Evolutionary conservation across 768 basidiomycete species (phyloP), one percentile per base, ranked within the genome.

Genomic region (Megacollybia marginata): DNA sequence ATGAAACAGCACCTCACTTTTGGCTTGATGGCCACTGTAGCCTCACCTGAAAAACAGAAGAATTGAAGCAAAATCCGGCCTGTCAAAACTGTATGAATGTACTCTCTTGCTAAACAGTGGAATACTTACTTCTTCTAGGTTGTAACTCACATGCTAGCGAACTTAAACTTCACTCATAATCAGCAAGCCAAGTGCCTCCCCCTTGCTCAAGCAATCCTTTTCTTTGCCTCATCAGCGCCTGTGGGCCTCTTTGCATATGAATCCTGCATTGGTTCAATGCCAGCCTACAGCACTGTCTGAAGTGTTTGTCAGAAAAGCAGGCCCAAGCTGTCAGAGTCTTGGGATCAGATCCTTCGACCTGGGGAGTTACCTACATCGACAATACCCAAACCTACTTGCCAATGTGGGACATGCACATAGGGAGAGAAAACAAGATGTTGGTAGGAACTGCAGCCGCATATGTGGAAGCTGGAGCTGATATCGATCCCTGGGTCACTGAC

Each of bases 381-480:
- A 71, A 62, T 50, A 59, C 65, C 2, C 67, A 68, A 43, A 58
- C 63, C 28, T 65, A 66, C 40, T 33, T 46, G 5, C 10, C 45
- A 9, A 61, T 63, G 45, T 52, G 62, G 1, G 67, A 68, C 34
- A 23, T 44, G 9, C 61, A 55, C 8, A 59, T 66, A 46, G 67
- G 67, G 1, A 57, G 58, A 4, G 58, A 62, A 47, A 64, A 62
- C 50, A 43, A 47, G 18, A 54, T 65, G 48, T 56, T 51, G 11
- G 62, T 64, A 50, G 64, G 65, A 1, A 52, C 57, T 12, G 59
- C 66, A 0, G 65, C 58, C 4, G 63, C 59, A 0, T 55, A 54
- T n/a, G 53, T 56, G 5, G 58, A 64, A 28, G 32, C 47, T 8
- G 38, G 36, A 5, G 52, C 53, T n/a, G 46, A 53, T 36, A 52